Conservation (phyloP, 148 eudicot species). For the Heliamphora exappendiculata region DNA sequence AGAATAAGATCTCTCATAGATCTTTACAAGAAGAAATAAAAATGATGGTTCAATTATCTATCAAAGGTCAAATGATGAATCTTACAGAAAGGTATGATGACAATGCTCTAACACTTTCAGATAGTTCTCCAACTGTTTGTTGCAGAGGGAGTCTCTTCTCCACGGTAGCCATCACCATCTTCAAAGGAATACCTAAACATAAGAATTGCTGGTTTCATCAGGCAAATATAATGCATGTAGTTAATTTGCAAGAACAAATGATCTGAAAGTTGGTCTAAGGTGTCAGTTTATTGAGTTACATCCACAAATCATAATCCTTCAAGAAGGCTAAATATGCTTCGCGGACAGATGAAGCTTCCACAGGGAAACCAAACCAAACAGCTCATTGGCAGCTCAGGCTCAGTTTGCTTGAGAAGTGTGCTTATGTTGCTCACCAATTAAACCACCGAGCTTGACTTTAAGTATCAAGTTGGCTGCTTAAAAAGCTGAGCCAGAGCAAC, state of each 20-base stretch:
- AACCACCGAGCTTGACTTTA: neutral
- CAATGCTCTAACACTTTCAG: conserved; percentile 34
- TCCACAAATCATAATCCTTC: neutral
- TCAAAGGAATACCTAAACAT: conserved; percentile 32
- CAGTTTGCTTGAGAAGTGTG: neutral
- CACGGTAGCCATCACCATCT: conserved; percentile 29
- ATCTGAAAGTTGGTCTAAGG: neutral
- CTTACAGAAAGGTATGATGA: conserved; percentile 58
- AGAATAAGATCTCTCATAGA: neutral
- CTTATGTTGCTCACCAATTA: neutral
- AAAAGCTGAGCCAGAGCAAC: neutral
- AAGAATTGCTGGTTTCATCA: neutral
- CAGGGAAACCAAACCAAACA: neutral
- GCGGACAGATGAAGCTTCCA: neutral
- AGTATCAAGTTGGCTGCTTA: neutral
- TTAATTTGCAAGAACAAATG: neutral
- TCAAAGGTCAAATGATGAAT: neutral
- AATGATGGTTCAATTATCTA: neutral
- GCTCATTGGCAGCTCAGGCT: neutral
- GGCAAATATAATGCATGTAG: neutral
- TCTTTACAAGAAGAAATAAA: neutral
- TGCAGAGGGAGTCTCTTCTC: conserved; percentile 38
- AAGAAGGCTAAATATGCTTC: neutral
- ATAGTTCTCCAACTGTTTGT: conserved; percentile 41
- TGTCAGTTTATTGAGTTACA: neutral